Base-by-base conservation (phyloP, 805 yeast species). In the Candida broadrunensis region DNA sequence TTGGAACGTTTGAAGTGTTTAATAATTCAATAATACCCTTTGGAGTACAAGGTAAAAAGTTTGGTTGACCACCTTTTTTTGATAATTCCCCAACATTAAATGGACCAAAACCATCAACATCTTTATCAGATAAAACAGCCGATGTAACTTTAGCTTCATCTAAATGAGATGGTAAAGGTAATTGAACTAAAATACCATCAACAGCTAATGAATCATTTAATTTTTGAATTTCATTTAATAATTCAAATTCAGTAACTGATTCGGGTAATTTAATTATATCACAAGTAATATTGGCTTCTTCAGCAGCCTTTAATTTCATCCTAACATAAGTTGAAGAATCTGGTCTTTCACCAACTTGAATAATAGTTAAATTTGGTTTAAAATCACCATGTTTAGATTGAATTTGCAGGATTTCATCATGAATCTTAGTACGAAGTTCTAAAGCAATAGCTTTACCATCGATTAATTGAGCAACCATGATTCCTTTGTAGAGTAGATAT, bases 51-150 rank as follows among this genome's bases (percentile, higher is more conserved):
- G 95, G 95, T 54, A 83, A 68, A 61, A 81, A 86, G 42, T 61
- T 60, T 29, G 95, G 93, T 17, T 70, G 55, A 32, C 91, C 93
- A 45, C 81, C 83, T 58, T 76, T 81, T 57, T 85, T 85, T 49
- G 84, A 73, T 49, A 86, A 70, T 56, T 85, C 90, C 42, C 93
- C 93, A 31, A 83, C 81, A 58, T 86, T 86, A 66, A 61, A 78
- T 42, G 87, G 82, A 40, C 86, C 87, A 54, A 86, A 85, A 1
- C 95, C 95, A 60, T 86, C 95, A 29, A 86, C 91, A 54, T 86
- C 95, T 57, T 86, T 86, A 38, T 72, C 71, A 29, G 80, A 77
- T 24, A 70, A 60, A 17, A 86, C 91, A 29, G 84, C 74, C 54
- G 78, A 77, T 31, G 93, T 85, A 48, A 85, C 70, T 47, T 65